These are phyloP conservation scores for Glaciozyma martinii DNA, from an alignment of 768 basidiomycete species.

Conservation along the genomic window DNA sequence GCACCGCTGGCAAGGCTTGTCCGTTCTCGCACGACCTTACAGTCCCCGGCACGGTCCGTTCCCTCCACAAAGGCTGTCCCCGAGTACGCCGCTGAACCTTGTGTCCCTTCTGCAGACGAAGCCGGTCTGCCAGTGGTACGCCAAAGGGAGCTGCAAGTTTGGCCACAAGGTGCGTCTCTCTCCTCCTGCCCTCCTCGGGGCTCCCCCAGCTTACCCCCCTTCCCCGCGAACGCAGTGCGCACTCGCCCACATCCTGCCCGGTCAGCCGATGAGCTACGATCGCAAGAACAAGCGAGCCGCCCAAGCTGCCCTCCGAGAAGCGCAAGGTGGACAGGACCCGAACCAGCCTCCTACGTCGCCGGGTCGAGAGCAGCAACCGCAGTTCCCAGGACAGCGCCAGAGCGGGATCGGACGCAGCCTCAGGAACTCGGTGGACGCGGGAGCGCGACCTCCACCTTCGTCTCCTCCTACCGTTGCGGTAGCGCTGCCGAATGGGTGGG, in stretches of 20 bases:
- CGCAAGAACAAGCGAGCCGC: constrained; percentile 74
- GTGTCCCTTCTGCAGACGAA: constrained; percentile 29
- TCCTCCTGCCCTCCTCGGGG: not conserved
- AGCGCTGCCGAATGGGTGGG: not conserved
- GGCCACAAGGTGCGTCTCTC: constrained; percentile 43
- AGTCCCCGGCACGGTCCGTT: constrained; percentile 51
- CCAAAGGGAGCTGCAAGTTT: constrained; percentile 85
- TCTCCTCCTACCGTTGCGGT: not conserved
- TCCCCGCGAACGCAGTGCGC: constrained; percentile 49
- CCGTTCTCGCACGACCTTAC: constrained; percentile 78
- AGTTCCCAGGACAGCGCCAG: not conserved
- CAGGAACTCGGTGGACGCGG: constrained; percentile 10
- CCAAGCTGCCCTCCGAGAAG: constrained; percentile 33
- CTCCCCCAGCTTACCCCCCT: not conserved
- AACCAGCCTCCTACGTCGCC: not conserved
- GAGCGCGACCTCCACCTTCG: not conserved
- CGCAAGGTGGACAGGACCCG: not conserved
- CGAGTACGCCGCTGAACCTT: constrained; percentile 56
- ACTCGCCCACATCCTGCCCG: constrained; percentile 85
- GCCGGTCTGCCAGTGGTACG: constrained; percentile 45
- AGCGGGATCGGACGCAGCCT: constrained; percentile 13
- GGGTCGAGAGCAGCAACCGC: constrained; percentile 7
- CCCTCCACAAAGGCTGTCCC: not conserved
- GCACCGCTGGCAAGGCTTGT: constrained; percentile 48
- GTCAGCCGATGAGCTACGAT: constrained; percentile 91